Base-by-base conservation (phyloP, 768 basidiomycete species). In the Russula griseocarnosa region DNA sequence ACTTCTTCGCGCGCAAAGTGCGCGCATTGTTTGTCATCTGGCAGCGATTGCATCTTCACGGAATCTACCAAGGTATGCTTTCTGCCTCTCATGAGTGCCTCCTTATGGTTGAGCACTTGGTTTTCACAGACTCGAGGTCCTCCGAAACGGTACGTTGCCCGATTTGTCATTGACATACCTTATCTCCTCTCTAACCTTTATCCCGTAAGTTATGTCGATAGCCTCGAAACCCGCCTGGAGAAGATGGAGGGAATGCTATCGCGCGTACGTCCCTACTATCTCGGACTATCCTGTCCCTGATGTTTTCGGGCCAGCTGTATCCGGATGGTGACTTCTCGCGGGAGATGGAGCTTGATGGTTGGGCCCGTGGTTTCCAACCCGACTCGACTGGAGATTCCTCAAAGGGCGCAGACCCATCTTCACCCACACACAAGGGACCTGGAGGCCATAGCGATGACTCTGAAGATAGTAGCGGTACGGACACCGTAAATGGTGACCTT, bases 191-290 rank as follows among this genome's bases (percentile, higher is more conserved):
- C n/a, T 13, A 18, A 52, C 11, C 5, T 36, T 36, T 26, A 26
- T 40, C n/a, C 24, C 34, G 3, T 2, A 36, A 69, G 68, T 24
- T 67, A 67, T 50, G 66, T 61, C 34, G 66, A 69, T 22, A 69
- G 62, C 20, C 62, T 69, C 26, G 68, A 69, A 22, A 61, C 66
- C 1, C 66, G 68, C 47, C 46, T 69, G 13, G 66, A 69, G 44
- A 69, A 69, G 26, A 69, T 69, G 68, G 66, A 67, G 49, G 68
- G 59, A 18, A 56, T 67, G 59, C 20, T 69, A 32, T 60, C 61
- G 0, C 67, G 61, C 24, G 68, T 69, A 54, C n/a, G 66, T 58
- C 46, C 3, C 10, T 5, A 14, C 8, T 13, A 16, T 44, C 38
- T 44, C 16, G 6, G 7, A 18, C 10, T 34, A 1, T 8, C 28